Conservation (phyloP, 1,284 basidiomycete species). For the Porphyrellus sp. region DNA sequence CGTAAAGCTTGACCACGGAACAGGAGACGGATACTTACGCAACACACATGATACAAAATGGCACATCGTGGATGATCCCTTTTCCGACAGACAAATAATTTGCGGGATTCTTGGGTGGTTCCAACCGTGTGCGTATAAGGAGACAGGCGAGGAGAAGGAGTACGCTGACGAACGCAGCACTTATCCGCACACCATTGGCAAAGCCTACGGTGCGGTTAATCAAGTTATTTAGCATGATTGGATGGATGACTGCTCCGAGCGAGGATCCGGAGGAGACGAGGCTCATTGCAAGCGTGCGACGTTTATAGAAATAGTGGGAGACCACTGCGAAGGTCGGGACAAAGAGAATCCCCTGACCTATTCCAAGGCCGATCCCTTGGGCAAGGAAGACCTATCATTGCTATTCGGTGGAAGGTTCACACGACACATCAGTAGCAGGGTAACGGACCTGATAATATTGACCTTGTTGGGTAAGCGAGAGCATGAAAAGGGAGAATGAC, state of each 20-base stretch:
- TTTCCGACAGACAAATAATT: conserved; percentile 25
- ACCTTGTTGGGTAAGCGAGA: conserved; percentile 26
- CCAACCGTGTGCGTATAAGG: no score
- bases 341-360: conserved; percentile 30
- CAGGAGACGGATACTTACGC: conserved; percentile 20
- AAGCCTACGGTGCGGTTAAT: conserved; percentile 31
- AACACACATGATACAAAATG: conserved; percentile 23
- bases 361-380: no score
- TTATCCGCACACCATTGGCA: conserved; percentile 30
- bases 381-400: no score
- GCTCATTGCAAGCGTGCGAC: conserved; percentile 36
- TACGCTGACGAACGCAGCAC: no score
- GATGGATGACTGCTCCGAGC: conserved; percentile 32
- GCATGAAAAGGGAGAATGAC: conserved; percentile 31
- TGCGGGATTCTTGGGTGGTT: conserved; percentile 12
- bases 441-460: conserved; percentile 22
- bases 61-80: conserved; percentile 16
- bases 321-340: conserved; percentile 32
- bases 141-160: conserved; percentile 28
- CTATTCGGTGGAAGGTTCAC: not conserved
- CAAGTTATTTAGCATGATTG: conserved; percentile 43
- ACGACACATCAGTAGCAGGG: not conserved
- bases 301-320: conserved; percentile 37
- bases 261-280: conserved; percentile 35
- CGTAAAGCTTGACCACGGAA: not conserved